Conservation (phyloP, 2,329 filamentous ascomycete genomes). For the Dissoconium aciculare region DNA sequence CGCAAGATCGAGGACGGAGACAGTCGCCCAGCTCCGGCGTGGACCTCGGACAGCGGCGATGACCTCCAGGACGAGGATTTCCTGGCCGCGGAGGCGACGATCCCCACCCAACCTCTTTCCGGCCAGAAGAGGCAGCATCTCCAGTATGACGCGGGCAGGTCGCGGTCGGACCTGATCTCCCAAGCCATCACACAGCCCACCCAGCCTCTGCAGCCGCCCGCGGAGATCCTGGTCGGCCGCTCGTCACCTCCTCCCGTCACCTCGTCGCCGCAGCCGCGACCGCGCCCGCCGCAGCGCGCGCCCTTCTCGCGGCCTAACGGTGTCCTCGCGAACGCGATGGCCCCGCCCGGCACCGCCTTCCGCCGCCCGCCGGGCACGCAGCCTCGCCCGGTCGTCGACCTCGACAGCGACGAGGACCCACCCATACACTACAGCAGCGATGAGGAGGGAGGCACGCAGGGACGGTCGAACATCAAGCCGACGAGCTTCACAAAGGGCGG, state of each 20-base stretch:
- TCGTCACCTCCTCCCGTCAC: constrained; percentile 51
- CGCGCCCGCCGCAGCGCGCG: constrained; percentile 13
- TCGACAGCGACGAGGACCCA: constrained; percentile 34
- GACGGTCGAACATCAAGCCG: constrained; percentile 44
- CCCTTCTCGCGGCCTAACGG: constrained; percentile 21
- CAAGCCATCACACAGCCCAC: constrained; percentile 51
- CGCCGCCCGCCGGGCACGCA: constrained; percentile 29
- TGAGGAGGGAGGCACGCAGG: constrained; percentile 23
- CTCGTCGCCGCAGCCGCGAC: constrained; percentile 23
- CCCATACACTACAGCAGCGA: constrained; percentile 17
- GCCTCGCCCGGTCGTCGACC: constrained; percentile 10
- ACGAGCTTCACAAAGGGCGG: constrained; percentile 39
- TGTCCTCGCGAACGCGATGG: constrained; percentile 48
- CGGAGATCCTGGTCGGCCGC: constrained; percentile 62
- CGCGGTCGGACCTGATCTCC: constrained; percentile 26
- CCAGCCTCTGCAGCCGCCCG: constrained; percentile 35
- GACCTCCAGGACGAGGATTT: constrained; percentile 36
- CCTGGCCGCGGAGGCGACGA: constrained; percentile 31
- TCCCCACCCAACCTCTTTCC: constrained; percentile 16
- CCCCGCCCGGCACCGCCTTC: constrained; percentile 61
- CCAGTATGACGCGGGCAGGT: constrained; percentile 11
- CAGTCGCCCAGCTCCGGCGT: constrained; percentile 12
- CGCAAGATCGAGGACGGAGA: constrained; percentile 12
- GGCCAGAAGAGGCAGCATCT: constrained; percentile 15
- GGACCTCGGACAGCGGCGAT: constrained; percentile 30